These are phyloP conservation scores for Cadophora sp. DNA, from an alignment of 2,329 filamentous ascomycete species.

Conservation along the genomic window DNA sequence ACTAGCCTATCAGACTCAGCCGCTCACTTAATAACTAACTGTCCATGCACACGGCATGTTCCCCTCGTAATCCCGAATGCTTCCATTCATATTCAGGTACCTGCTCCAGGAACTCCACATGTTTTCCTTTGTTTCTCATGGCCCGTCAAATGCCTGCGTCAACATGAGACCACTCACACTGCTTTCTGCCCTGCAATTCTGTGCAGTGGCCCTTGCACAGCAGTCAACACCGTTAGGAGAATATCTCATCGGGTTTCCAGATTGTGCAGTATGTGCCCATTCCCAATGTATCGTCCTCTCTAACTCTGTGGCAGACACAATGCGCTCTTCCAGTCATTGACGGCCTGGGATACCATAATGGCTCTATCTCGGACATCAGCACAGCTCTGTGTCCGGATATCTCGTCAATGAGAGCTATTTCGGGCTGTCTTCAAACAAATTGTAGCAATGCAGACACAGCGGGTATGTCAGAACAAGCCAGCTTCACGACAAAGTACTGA, in stretches of 20 bases:
- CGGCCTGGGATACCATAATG: neutral
- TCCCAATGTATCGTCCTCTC: too few species aligned
- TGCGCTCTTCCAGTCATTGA: neutral
- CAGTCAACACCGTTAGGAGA: neutral
- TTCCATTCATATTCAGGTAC: constrained; percentile 9
- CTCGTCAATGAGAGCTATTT: neutral
- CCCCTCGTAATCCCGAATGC: neutral
- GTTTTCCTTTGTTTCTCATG: neutral
- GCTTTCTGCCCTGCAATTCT: neutral
- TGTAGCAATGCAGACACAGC: neutral
- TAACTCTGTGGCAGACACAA: neutral
- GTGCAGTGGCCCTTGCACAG: constrained; percentile 3
- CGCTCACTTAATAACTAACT: neutral
- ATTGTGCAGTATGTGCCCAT: constrained; percentile 1
- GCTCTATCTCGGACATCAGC: neutral
- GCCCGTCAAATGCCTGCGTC: constrained; percentile 15
- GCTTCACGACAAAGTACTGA: neutral
- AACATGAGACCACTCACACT: constrained; percentile 4
- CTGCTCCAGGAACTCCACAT: neutral
- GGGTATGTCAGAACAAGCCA: neutral
- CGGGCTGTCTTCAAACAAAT: constrained; percentile 4
- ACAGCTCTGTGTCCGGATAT: neutral
- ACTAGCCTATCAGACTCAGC: neutral
- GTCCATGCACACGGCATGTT: constrained; percentile 10
- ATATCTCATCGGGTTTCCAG: neutral